These are phyloP conservation scores for Ganoderma sinense DNA, from an alignment of 1,284 basidiomycete genomes.

Conservation along the genomic window DNA sequence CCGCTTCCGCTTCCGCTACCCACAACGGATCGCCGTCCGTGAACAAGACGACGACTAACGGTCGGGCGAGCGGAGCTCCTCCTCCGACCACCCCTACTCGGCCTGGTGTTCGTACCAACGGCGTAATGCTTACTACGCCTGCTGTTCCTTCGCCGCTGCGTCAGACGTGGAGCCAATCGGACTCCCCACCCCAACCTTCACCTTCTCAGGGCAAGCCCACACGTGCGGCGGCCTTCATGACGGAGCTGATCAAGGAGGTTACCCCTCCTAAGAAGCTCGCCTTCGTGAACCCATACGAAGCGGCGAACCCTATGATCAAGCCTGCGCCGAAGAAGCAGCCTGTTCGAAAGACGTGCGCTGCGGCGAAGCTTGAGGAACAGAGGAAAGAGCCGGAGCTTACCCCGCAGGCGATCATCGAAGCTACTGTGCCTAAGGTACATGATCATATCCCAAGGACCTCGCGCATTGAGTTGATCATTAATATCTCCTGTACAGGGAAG, in stretches of 20 bases:
- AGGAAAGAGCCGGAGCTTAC: slow-evolving; percentile 48
- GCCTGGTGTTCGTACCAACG: slow-evolving; percentile 51
- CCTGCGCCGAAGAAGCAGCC: slow-evolving; percentile 48
- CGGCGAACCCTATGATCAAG: slow-evolving; percentile 62
- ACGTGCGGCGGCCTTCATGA: slow-evolving; percentile 69
- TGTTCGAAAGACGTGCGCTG: slow-evolving; percentile 33
- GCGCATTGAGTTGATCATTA: slow-evolving; percentile 2
- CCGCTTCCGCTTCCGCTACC: slow-evolving; percentile 17
- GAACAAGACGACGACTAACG: slow-evolving; percentile 35
- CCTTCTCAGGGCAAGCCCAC: slow-evolving; percentile 53
- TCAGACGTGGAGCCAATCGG: slow-evolving; percentile 63
- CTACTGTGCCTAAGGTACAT: slow-evolving; percentile 72
- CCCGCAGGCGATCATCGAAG: slow-evolving; percentile 72
- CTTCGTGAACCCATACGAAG: slow-evolving; percentile 76
- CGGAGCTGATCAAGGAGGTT: slow-evolving; percentile 70
- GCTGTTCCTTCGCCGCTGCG: slow-evolving; percentile 72
- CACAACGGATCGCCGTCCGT: slow-evolving; percentile 28
- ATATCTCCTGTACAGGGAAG: slow-evolving; percentile 58
- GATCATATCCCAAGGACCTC: slow-evolving; percentile 2
- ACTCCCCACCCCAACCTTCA: slow-evolving; percentile 50
- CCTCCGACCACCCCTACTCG: slow-evolving; percentile 17
- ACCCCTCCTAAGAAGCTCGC: slow-evolving; percentile 69
- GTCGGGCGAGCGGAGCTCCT: slow-evolving; percentile 15
- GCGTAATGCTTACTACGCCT: slow-evolving; percentile 62
- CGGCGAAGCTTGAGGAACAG: slow-evolving; percentile 40